Conservation (phyloP, 371 early-diverging fungal genomes). For the Syncephalastrum racemosum region DNA sequence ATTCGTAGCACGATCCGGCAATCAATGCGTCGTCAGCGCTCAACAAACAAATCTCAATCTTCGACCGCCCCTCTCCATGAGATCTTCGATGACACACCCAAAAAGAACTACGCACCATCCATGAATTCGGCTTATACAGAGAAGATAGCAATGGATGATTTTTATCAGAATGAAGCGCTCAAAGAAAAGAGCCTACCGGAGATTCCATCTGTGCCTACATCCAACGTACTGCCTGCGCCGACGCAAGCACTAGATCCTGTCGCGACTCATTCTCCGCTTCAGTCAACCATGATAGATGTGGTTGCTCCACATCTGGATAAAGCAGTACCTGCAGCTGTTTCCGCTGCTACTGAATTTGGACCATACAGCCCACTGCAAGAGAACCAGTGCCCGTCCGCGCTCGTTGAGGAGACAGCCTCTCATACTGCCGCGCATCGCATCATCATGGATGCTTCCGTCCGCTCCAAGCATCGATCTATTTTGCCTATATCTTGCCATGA, state of each 20-base stretch:
- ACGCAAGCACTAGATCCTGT: too few species aligned
- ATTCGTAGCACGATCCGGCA: conserved; percentile 27
- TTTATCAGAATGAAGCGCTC: neutral
- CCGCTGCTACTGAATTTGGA: conserved; percentile 15
- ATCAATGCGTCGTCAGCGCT: conserved; percentile 34
- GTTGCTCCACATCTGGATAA: conserved; percentile 17
- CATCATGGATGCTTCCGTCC: conserved; percentile 11
- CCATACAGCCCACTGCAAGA: neutral
- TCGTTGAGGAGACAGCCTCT: conserved; percentile 1
- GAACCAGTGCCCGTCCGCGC: neutral
- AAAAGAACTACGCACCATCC: conserved; percentile 5
- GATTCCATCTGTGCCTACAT: too few species aligned
- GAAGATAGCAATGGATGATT: conserved; percentile 5
- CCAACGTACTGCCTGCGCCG: too few species aligned
- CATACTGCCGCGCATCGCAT: conserved; percentile 4
- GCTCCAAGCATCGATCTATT: conserved; percentile 13
- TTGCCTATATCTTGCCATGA: neutral
- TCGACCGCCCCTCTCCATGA: conserved; percentile 4
- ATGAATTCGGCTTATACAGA: conserved; percentile 2
- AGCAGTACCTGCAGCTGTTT: conserved; percentile 18
- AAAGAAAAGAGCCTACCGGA: too few species aligned
- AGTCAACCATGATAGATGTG: too few species aligned
- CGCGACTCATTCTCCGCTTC: too few species aligned
- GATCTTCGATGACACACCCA: conserved; percentile 15
- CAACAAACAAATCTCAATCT: conserved; percentile 11